These are phyloP conservation scores for Pythium apleroticum DNA, from an alignment of 352 stramenopile species.

Conservation along the genomic window DNA sequence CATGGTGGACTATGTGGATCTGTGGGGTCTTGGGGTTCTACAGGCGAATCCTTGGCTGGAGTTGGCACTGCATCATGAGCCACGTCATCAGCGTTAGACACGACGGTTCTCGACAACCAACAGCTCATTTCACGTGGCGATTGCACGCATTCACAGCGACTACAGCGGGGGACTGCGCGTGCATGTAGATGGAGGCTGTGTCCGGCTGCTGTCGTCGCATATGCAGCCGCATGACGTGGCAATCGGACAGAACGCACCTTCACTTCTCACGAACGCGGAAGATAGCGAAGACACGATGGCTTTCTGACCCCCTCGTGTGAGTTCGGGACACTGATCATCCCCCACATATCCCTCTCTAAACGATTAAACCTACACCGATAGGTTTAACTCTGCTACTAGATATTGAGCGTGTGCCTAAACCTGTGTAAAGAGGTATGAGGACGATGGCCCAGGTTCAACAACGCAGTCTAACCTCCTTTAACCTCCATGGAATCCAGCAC, in stretches of 20 bases:
- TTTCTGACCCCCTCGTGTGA: slow-evolving; percentile 17
- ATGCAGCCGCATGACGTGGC: background rate
- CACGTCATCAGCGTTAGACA: slow-evolving; percentile 1
- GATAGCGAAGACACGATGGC: slow-evolving; percentile 32
- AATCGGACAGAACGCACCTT: slow-evolving; percentile 15
- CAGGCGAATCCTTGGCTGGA: background rate
- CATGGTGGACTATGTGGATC: slow-evolving; percentile 33
- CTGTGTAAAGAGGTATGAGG: slow-evolving; percentile 15
- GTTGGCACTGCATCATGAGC: background rate
- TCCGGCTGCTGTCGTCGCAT: background rate
- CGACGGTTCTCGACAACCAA: background rate
- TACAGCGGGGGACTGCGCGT: background rate
- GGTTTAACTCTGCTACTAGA: background rate
- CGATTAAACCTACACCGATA: slow-evolving; percentile 13
- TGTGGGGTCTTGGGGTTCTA: background rate
- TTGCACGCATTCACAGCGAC: background rate
- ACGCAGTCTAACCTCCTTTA: slow-evolving; percentile 13
- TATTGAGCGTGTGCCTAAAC: background rate
- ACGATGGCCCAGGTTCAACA: slow-evolving; percentile 17
- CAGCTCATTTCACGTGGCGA: background rate
- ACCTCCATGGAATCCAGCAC: slow-evolving; percentile 4
- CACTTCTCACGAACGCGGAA: slow-evolving; percentile 24
- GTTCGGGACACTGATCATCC: slow-evolving; percentile 11
- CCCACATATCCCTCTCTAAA: slow-evolving; percentile 16
- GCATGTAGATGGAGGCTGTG: background rate